These are phyloP conservation scores for Ceratocystiopsis brevicomis DNA, from an alignment of 2,329 filamentous ascomycete genomes.

Conservation along the genomic window DNA sequence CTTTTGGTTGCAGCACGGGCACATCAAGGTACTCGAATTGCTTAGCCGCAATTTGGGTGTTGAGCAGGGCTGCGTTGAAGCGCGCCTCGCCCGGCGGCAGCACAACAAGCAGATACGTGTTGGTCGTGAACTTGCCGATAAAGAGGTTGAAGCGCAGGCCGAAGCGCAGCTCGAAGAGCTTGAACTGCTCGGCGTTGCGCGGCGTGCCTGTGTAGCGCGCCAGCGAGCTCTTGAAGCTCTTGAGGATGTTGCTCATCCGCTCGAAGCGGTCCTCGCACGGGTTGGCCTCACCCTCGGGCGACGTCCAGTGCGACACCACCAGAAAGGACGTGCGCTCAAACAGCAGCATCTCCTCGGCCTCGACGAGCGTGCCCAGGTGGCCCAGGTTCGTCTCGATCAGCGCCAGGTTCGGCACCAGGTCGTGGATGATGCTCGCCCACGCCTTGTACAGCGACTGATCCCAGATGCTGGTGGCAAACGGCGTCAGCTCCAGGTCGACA, in stretches of 20 bases:
- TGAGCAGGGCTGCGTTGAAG: slow-evolving; percentile 79
- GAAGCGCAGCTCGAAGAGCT: slow-evolving; percentile 64
- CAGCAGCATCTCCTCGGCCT: slow-evolving; percentile 82
- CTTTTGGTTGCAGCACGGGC: slow-evolving; percentile 18
- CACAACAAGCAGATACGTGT: slow-evolving; percentile 88
- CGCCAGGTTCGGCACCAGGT: slow-evolving; percentile 81
- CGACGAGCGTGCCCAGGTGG: slow-evolving; percentile 65
- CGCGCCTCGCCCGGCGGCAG: slow-evolving; percentile 79
- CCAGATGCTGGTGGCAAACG: slow-evolving; percentile 95
- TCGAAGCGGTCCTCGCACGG: slow-evolving; percentile 88
- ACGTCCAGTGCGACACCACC: slow-evolving; percentile 82
- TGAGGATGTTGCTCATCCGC: slow-evolving; percentile 88
- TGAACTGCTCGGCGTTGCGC: slow-evolving; percentile 66
- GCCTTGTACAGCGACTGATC: slow-evolving; percentile 96
- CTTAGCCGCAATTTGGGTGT: slow-evolving; percentile 70
- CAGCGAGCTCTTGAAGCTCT: slow-evolving; percentile 83
- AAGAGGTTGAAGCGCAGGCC: slow-evolving; percentile 72
- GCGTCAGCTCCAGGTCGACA: slow-evolving; percentile 48
- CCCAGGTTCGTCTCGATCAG: slow-evolving; percentile 75
- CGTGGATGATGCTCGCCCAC: slow-evolving; percentile 96
- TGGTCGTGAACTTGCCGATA: slow-evolving; percentile 87
- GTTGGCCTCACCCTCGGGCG: slow-evolving; percentile 55
- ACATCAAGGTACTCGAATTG: slow-evolving; percentile 56
- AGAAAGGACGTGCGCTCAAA: slow-evolving; percentile 94
- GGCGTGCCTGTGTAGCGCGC: slow-evolving; percentile 61